phyloP scores from a whole-genome alignment of 768 basidiomycete genomes.

The Paxillus rubicundulus region DNA sequence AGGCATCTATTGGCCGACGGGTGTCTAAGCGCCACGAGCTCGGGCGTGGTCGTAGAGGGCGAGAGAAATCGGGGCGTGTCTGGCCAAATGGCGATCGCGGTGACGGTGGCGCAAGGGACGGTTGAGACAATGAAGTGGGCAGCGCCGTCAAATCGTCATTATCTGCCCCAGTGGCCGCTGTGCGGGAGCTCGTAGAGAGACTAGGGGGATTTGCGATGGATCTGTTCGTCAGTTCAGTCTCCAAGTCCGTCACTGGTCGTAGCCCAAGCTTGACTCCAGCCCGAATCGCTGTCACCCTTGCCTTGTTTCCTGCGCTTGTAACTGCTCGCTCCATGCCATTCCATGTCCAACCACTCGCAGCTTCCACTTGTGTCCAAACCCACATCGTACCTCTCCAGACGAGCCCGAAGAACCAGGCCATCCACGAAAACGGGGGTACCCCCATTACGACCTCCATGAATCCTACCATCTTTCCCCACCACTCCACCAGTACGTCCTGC shows the following conservation, averaged over 20 bases:
- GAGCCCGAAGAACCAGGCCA: neutral
- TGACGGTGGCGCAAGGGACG: neutral
- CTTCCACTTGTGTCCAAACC: neutral
- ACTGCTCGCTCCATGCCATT: neutral
- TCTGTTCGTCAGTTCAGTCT: neutral
- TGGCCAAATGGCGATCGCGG: neutral
- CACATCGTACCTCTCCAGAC: neutral
- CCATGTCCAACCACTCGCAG: neutral
- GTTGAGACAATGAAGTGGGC: neutral
- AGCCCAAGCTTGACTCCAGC: neutral
- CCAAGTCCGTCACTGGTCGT: neutral
- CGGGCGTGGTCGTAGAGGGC: neutral
- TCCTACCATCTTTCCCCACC: constrained; percentile 4
- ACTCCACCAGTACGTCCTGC: constrained; percentile 54
- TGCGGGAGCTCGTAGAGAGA: constrained; percentile 1
- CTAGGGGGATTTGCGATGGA: neutral
- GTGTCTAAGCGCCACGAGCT: neutral
- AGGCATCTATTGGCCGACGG: neutral
- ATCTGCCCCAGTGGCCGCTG: constrained; percentile 4
- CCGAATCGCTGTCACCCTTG: neutral
- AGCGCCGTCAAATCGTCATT: neutral
- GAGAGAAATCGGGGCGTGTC: neutral
- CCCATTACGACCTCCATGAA: neutral
- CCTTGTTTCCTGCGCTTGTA: neutral
- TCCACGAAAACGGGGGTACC: neutral